These are phyloP conservation scores for Tolypocladium tundrense DNA, from an alignment of 2,329 filamentous ascomycete species.

Conservation along the genomic window DNA sequence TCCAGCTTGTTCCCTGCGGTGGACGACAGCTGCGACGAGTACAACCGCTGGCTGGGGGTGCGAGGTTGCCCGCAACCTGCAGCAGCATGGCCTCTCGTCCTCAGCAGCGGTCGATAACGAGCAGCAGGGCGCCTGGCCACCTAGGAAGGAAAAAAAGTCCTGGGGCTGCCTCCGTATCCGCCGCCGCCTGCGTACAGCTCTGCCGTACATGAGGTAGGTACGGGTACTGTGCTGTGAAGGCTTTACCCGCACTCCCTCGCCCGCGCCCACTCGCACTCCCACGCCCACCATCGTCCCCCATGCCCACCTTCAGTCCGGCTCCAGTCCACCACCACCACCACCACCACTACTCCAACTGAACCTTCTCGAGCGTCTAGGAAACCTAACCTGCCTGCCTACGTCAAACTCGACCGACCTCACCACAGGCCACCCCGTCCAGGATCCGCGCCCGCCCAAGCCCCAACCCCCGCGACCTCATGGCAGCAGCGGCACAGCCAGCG, in stretches of 20 bases:
- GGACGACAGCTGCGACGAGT: background rate
- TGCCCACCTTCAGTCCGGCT: background rate
- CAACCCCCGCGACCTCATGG: background rate
- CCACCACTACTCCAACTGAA: background rate
- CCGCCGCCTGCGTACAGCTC: background rate
- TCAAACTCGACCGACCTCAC: background rate
- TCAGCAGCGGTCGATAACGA: background rate
- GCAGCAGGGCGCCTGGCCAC: background rate
- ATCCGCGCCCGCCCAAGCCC: background rate
- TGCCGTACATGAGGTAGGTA: background rate
- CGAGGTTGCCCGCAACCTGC: background rate
- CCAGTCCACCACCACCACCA: background rate
- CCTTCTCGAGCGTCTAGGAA: background rate
- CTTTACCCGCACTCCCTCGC: background rate
- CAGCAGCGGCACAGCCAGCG: background rate
- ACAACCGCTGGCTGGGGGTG: background rate
- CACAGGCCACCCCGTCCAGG: background rate
- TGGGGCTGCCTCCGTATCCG: background rate
- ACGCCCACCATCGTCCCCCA: background rate
- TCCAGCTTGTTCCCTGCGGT: background rate
- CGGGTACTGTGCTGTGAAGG: background rate
- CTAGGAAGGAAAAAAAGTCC: background rate
- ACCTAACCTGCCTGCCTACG: background rate
- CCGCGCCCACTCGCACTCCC: background rate
- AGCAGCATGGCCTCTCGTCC: background rate